Evolutionary conservation across 1,284 basidiomycete species (phyloP).

Genomic region (Ceratobasidium sp.): DNA sequence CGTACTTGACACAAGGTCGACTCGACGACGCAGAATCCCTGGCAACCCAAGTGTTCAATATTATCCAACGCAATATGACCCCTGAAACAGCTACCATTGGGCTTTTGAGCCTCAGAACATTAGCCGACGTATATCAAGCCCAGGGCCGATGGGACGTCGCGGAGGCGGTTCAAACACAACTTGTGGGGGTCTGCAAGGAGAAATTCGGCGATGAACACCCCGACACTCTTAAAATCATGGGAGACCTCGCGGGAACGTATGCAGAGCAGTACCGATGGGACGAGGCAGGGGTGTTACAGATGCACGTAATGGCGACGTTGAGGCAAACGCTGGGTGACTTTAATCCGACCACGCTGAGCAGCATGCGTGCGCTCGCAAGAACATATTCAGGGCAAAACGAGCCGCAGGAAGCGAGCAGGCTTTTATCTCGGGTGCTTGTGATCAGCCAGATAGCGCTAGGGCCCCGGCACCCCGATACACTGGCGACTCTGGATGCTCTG

Average conservation of each 20-base stretch:
- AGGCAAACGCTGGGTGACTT: not conserved
- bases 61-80: not conserved
- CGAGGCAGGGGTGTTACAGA: not conserved
- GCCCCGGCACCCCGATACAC: conserved; percentile 14
- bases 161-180: not conserved
- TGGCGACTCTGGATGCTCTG: not conserved
- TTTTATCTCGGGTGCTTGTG: not conserved
- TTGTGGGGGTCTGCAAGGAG: not conserved
- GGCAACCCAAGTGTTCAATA: not conserved
- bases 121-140: not conserved
- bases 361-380: conserved; percentile 5
- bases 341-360: conserved; percentile 1
- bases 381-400: not conserved
- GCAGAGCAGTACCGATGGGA: not conserved
- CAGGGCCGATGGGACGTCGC: conserved; percentile 16
- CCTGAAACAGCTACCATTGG: not conserved
- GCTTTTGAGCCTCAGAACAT: not conserved
- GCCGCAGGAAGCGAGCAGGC: not conserved
- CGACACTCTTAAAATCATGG: not conserved
- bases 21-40: not conserved
- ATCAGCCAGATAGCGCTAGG: not conserved
- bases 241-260: conserved; percentile 2
- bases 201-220: not conserved
- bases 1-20: not conserved
- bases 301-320: not conserved